These are phyloP conservation scores for Podaxis mareebaensis DNA, from an alignment of 768 basidiomycete genomes.

Conservation along the genomic window DNA sequence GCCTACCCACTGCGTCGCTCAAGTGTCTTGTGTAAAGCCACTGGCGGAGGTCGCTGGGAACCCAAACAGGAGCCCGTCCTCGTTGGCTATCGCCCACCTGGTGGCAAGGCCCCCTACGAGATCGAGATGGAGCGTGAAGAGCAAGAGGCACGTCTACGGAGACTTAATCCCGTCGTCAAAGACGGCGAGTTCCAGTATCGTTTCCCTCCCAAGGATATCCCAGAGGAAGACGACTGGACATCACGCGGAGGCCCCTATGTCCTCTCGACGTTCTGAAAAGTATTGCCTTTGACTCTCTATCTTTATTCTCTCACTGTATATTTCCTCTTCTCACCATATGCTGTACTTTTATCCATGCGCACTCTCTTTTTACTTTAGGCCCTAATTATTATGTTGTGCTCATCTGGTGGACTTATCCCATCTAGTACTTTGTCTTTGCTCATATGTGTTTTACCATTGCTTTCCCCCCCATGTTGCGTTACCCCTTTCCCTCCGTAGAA, in stretches of 20 bases:
- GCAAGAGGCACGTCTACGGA: slow-evolving; percentile 46
- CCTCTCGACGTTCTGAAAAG: slow-evolving; percentile 61
- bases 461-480: slow-evolving; percentile 30
- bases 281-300: slow-evolving; percentile 16
- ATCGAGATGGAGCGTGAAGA: slow-evolving; percentile 71
- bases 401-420: slow-evolving; percentile 18
- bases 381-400: slow-evolving; percentile 21
- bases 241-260: slow-evolving; percentile 40
- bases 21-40: slow-evolving; percentile 71
- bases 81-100: slow-evolving; percentile 56
- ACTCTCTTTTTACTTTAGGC: slow-evolving; percentile 7
- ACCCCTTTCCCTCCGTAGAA: slow-evolving; percentile 22
- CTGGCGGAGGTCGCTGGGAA: slow-evolving; percentile 80
- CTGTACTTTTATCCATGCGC: slow-evolving; percentile 16
- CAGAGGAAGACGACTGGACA: slow-evolving; percentile 13
- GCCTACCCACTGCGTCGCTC: slow-evolving; percentile 72
- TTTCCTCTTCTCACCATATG: slow-evolving; percentile 16
- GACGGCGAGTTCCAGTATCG: slow-evolving; percentile 72
- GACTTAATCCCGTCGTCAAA: slow-evolving; percentile 62
- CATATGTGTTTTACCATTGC: slow-evolving; percentile 23
- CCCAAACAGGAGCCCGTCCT: slow-evolving; percentile 55
- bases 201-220: slow-evolving; percentile 37
- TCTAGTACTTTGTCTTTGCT: slow-evolving; percentile 41
- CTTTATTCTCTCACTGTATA: slow-evolving; percentile 18
- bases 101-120: slow-evolving; percentile 67